Evolutionary conservation across 2,329 filamentous ascomycete species (phyloP).

Genomic region (Pezicula neosporulosa): DNA sequence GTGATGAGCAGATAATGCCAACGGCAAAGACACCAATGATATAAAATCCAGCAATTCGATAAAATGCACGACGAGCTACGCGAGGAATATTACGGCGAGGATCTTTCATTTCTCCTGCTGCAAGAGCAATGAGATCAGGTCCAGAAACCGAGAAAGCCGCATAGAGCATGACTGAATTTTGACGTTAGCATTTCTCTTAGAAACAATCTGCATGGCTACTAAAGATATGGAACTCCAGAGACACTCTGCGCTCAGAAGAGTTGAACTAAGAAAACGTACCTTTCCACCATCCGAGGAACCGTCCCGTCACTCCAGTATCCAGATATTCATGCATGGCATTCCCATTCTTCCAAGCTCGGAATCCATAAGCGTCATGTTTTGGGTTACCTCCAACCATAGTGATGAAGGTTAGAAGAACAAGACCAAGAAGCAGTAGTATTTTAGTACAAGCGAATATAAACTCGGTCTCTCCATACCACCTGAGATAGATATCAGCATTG

Average conservation of each 20-base stretch:
- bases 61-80: slow-evolving; percentile 43
- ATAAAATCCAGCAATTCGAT: slow-evolving; percentile 53
- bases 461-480: slow-evolving; percentile 54
- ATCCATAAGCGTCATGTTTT: slow-evolving; percentile 45
- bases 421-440: slow-evolving; percentile 53
- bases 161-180: neutral
- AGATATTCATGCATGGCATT: slow-evolving; percentile 61
- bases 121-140: slow-evolving; percentile 47
- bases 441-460: slow-evolving; percentile 61
- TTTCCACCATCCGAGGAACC: slow-evolving; percentile 47
- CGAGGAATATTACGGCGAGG: slow-evolving; percentile 48
- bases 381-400: slow-evolving; percentile 56
- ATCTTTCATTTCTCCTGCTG: slow-evolving; percentile 49
- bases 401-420: slow-evolving; percentile 52
- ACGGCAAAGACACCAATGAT: slow-evolving; percentile 33
- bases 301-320: slow-evolving; percentile 49
- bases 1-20: slow-evolving; percentile 42
- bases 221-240: too few relatives aligned
- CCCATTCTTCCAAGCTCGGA: slow-evolving; percentile 59
- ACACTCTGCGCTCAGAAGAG: too few relatives aligned
- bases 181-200: too few relatives aligned
- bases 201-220: too few relatives aligned
- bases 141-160: slow-evolving; percentile 9
- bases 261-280: too few relatives aligned
- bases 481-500: neutral